These are phyloP conservation scores for Coniophora puteana DNA, from an alignment of 1,284 basidiomycete genomes.

Conservation along the genomic window DNA sequence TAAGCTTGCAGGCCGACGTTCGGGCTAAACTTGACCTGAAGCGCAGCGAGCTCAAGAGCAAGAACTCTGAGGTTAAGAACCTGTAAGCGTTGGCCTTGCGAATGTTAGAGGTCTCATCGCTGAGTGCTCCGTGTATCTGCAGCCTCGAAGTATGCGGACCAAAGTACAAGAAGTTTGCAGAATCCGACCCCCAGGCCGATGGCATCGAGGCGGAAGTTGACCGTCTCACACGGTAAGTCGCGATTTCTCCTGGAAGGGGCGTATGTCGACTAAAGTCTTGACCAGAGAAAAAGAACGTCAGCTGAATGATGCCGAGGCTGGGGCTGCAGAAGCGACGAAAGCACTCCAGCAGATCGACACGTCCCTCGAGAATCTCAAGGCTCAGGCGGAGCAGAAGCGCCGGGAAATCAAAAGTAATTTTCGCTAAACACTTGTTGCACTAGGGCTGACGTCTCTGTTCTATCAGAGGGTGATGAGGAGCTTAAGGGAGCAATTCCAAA, in stretches of 20 bases:
- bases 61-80: conserved; percentile 60
- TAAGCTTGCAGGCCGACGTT: conserved; percentile 81
- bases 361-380: conserved; percentile 52
- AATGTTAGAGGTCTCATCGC: neutral
- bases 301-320: conserved; percentile 50
- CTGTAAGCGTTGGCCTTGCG: conserved; percentile 49
- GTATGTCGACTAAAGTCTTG: conserved; percentile 4
- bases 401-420: conserved; percentile 61
- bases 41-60: conserved; percentile 62
- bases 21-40: conserved; percentile 83
- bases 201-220: conserved; percentile 75
- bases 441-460: conserved; percentile 6
- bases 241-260: no score
- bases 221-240: conserved; percentile 50
- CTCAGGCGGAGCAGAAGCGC: conserved; percentile 60
- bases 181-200: conserved; percentile 52
- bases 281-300: conserved; percentile 67
- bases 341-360: conserved; percentile 61
- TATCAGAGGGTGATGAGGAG: conserved; percentile 50
- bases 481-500: conserved; percentile 47
- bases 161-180: conserved; percentile 64
- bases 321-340: conserved; percentile 46
- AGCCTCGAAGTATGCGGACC: conserved; percentile 62
- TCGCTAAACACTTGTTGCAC: neutral
- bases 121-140: neutral